Evolutionary conservation across 2,329 filamentous ascomycete genomes (phyloP).

Genomic region (Fusarium sp.): DNA sequence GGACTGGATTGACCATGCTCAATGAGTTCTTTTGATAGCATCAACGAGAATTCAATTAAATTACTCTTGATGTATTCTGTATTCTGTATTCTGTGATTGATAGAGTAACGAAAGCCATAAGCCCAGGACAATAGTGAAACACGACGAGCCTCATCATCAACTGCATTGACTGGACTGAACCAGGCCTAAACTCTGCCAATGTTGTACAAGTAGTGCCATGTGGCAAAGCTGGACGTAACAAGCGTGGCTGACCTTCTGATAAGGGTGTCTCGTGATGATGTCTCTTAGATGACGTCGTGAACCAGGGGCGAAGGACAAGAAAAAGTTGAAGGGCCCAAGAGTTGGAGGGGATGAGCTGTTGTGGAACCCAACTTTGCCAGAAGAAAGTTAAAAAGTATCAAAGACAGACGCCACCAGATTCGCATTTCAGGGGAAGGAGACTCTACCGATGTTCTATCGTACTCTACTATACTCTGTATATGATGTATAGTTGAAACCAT

Average conservation of each 20-base stretch:
- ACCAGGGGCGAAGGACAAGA: conserved; percentile 7
- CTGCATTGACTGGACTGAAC: neutral
- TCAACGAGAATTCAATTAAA: conserved; percentile 24
- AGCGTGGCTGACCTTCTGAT: conserved; percentile 22
- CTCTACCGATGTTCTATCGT: neutral
- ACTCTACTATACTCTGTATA: neutral
- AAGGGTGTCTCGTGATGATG: conserved; percentile 25
- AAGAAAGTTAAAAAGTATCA: neutral
- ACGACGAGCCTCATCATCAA: neutral
- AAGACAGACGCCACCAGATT: conserved; percentile 32
- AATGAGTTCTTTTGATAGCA: conserved; percentile 6
- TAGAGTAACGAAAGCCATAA: neutral
- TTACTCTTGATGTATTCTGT: neutral
- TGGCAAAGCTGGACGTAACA: conserved; percentile 19
- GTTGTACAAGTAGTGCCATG: neutral
- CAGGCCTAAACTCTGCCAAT: neutral
- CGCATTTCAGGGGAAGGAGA: conserved; percentile 10
- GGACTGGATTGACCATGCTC: conserved; percentile 10
- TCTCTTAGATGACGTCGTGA: conserved; percentile 31
- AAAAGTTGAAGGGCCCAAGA: neutral
- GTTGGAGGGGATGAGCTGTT: conserved; percentile 17
- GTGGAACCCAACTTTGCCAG: conserved; percentile 15
- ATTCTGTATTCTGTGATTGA: neutral
- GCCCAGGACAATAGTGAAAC: neutral
- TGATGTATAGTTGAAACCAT: conserved; percentile 17